A percentile compares a stretch with the other conserved stretches of the same genome.
Conservation (phyloP, 345 rosid species). For the Orychophragmus violaceus region DNA sequence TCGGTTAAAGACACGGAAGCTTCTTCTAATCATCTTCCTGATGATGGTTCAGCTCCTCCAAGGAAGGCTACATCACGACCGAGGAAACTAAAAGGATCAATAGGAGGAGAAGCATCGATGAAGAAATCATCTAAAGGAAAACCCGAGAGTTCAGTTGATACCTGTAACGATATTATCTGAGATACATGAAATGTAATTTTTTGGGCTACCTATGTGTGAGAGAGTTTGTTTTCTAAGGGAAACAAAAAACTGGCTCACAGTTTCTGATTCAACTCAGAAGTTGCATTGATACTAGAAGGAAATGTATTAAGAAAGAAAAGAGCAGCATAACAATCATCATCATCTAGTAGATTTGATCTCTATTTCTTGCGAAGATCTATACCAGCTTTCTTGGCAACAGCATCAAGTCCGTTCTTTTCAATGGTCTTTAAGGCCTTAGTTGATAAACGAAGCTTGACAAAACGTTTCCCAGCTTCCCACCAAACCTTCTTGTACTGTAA, state of each 20-base stretch:
- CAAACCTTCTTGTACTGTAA: slow-evolving; percentile 82
- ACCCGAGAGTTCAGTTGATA: slow-evolving; percentile 25
- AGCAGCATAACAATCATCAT: no score
- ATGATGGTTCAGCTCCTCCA: slow-evolving; percentile 29
- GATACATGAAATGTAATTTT: slow-evolving; percentile 15
- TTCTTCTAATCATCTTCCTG: not conserved
- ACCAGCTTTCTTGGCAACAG: slow-evolving; percentile 96
- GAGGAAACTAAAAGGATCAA: slow-evolving; percentile 27
- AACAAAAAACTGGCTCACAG: not conserved
- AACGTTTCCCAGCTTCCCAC: slow-evolving; percentile 98
- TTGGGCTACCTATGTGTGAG: not conserved
- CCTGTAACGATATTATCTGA: slow-evolving; percentile 20
- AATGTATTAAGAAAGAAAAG: slow-evolving; percentile 5
- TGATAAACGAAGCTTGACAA: slow-evolving; percentile 64
- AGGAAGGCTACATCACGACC: slow-evolving; percentile 24
- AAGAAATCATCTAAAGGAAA: slow-evolving; percentile 26
- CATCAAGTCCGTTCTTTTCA: slow-evolving; percentile 88
- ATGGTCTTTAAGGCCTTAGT: slow-evolving; percentile 87
- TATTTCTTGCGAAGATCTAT: slow-evolving; percentile 66
- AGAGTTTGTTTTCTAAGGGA: not conserved
- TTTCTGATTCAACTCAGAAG: slow-evolving; percentile 5
- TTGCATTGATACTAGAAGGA: slow-evolving; percentile 5
- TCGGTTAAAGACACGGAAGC: slow-evolving; percentile 11
- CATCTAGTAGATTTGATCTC: not conserved
- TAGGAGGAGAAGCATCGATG: slow-evolving; percentile 28